Conservation (phyloP, 108 stramenopile genomes). For the Skeletonema menzelii region DNA sequence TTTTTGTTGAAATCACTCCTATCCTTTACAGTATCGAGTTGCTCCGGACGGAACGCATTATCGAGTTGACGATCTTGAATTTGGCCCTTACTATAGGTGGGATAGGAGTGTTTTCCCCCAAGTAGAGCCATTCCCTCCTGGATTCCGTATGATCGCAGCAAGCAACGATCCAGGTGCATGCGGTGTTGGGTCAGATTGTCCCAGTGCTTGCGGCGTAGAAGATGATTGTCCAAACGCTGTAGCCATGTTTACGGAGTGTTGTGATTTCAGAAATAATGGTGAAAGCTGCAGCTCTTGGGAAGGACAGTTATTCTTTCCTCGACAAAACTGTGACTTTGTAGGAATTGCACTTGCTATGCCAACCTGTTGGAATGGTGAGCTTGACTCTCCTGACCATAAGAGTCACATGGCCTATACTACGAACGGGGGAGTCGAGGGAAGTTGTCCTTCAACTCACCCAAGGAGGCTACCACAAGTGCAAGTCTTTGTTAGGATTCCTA, state of each 20-base stretch:
- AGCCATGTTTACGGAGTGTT: conserved; percentile 31
- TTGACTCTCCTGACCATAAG: conserved; percentile 10
- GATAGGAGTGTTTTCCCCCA: conserved; percentile 15
- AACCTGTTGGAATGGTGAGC: conserved; percentile 34
- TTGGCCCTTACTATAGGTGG: conserved; percentile 32
- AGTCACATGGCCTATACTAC: conserved; percentile 31
- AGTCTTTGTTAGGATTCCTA: conserved; percentile 30
- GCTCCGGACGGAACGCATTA: not conserved
- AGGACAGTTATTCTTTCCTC: conserved; percentile 8
- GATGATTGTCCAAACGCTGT: not conserved
- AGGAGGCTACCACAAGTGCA: conserved; percentile 36
- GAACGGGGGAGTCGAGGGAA: conserved; percentile 28
- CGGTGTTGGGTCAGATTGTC: not conserved
- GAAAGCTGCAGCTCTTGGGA: conserved; percentile 16
- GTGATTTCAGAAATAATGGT: conserved; percentile 2
- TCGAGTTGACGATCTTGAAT: conserved; percentile 7
- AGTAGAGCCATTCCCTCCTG: conserved; percentile 28
- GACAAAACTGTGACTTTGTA: not conserved
- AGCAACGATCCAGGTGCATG: conserved; percentile 1
- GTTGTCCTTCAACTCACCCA: conserved; percentile 16
- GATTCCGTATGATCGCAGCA: conserved; percentile 37
- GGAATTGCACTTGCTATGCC: conserved; percentile 19
- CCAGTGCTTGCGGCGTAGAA: not conserved
- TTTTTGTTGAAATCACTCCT: not conserved
- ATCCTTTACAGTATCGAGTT: conserved; percentile 1